Base-by-base conservation (phyloP, 2,329 filamentous ascomycete species). In the Nemania sp. region DNA sequence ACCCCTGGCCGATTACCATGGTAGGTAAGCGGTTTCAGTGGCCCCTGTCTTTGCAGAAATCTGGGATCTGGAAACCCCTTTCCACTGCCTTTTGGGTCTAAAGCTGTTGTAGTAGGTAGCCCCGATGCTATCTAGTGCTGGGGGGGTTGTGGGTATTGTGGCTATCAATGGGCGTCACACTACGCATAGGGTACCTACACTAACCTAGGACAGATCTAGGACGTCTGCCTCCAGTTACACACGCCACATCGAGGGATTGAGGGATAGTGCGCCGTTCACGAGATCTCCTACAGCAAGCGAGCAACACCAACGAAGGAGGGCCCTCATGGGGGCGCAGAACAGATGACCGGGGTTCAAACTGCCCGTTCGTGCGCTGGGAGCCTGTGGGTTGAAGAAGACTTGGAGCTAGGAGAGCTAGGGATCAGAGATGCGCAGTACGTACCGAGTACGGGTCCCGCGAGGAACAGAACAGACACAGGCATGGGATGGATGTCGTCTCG, bases 31-130 rank as follows among this genome's bases (percentile, higher is more conserved):
- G 72, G 77, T 78, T 78, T 76, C 76, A 76, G 60, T 60, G 26
- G 71, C 67, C 76, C 77, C 69, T 76, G 75, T 74, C 72, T 72
- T 70, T 74, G 76, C 77, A 76, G 71, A 72, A 72, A 73, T 73
- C 71, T 74, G 73, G 70, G 70, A 71, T 68, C 66, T 73, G 57
- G 66, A 59, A 35, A 62, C 72, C 70, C 70, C 62, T 64, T 64
- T 69, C 60, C 32, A 59, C 32, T 64, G 57, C 57, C 69, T 59
- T 64, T 56, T 66, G 69, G 63, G 67, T 64, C 75, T 77, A 77
- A 74, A 70, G 15, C 74, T 66, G 59, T 71, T 74, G 63, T 66
- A 63, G 75, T 66, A 76, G 68, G 68, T 70, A 71, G 61, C 66
- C 65, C 72, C 73, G 73, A 73, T 70, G 63, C 69, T 67, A 64